Base-by-base conservation (phyloP, 2,329 filamentous ascomycete species). In the Ophiostoma sp. region DNA sequence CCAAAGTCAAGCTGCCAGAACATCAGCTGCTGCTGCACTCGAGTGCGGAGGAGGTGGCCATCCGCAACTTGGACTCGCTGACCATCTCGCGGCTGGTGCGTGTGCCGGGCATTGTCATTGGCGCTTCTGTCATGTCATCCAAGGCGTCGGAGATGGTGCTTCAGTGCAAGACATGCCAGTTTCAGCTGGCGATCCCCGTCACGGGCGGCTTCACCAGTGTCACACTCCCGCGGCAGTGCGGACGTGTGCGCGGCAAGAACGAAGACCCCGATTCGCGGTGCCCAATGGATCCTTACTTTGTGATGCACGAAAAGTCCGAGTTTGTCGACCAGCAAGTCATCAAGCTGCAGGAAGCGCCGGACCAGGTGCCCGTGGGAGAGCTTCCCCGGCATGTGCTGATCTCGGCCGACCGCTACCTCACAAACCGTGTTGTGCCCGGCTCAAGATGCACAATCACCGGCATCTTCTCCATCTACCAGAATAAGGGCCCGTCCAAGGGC, bases 311-410 rank as follows among this genome's bases (percentile, higher is more conserved):
- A 79, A 93, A 91, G 78, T 97, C 92, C 52, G 88, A 89, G 73
- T 99, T 99, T 78, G 94, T 98, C 76, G 95, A 99, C 77, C 95
- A 99, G 80, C 95, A 99, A 79, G 92, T 99, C 72, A 90, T 99
- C 78, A 99, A 99, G 80, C 87, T 99, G 23, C 95, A 99, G 78
- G 95, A 99, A 80, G 95, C 94, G 0, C 95, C 95, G 1, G 95
- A 99, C 77, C 93, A 98, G 79, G 95, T 99, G 0, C 95, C 95
- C 0, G 95, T 99, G 1, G 95, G 95, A 81, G 95, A 99, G 80
- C 83, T 99, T 67, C 95, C 95, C 3, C 87, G 95, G 60, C 95
- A 99, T 76, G 96, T 99, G 65, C 86, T 98, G 72, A 92, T 99
- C 72, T 96, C 94, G 0, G 95, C 95, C n/a, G 95, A 99, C 77